Percentiles rank a stretch among this genome's conserved stretches.
phyloP scores from a whole-genome alignment of 495 filamentous ascomycete genomes.

The Terfezia boudieri region DNA sequence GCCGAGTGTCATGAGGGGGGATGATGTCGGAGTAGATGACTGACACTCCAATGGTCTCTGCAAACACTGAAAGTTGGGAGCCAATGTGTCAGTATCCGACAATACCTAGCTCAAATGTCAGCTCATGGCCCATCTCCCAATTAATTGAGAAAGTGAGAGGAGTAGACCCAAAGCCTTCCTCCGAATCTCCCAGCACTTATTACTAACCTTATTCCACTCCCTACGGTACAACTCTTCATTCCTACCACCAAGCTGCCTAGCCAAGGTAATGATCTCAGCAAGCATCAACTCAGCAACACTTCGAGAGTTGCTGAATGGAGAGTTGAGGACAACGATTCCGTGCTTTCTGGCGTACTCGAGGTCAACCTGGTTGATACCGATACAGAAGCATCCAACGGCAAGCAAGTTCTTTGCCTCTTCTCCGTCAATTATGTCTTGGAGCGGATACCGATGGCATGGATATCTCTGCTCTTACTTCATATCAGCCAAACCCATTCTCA shows the following conservation, averaged over 20 bases:
- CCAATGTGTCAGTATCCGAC: slow-evolving; percentile 97
- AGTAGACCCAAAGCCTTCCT: slow-evolving; percentile 75
- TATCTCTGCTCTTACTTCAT: slow-evolving; percentile 34
- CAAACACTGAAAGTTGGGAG: slow-evolving; percentile 83
- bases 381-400: slow-evolving; percentile 96
- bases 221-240: slow-evolving; percentile 86
- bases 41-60: slow-evolving; percentile 91
- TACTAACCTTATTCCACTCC: slow-evolving; percentile 95
- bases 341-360: slow-evolving; percentile 72
- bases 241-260: slow-evolving; percentile 79
- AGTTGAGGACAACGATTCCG: slow-evolving; percentile 97
- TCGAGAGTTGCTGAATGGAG: slow-evolving; percentile 91
- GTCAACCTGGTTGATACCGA: slow-evolving; percentile 96
- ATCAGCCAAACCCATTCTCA: background rate
- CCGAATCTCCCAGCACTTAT: slow-evolving; percentile 90
- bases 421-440: slow-evolving; percentile 90
- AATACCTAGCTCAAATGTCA: slow-evolving; percentile 34
- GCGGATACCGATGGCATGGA: slow-evolving; percentile 93
- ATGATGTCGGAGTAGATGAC: slow-evolving; percentile 91
- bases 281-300: slow-evolving; percentile 94
- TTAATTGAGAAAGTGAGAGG: no score
- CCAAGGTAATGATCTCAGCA: slow-evolving; percentile 73
- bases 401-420: slow-evolving; percentile 82
- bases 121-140: background rate
- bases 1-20: slow-evolving; percentile 80